phyloP scores from a whole-genome alignment of 2,329 filamentous ascomycete species.

The Bipolaris oryzae region DNA sequence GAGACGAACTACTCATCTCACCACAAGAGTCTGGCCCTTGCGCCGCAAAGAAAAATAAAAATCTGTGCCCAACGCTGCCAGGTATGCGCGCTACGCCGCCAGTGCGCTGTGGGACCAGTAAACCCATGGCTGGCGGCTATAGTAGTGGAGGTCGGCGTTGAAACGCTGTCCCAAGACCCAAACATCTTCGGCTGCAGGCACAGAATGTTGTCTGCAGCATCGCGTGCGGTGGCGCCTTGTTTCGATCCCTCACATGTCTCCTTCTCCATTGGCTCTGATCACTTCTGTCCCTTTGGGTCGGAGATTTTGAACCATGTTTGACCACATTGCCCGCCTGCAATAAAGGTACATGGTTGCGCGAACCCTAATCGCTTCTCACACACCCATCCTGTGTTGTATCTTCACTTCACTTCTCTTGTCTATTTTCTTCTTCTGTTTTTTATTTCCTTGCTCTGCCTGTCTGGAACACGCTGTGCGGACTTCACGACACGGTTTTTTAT shows the following conservation, averaged over 20 bases:
- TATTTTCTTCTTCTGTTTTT: slow-evolving; percentile 19
- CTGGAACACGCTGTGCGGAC: slow-evolving; percentile 21
- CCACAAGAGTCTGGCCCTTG: slow-evolving; percentile 13
- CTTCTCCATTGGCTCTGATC: slow-evolving; percentile 44
- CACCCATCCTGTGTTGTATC: slow-evolving; percentile 19
- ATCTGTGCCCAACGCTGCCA: slow-evolving; percentile 25
- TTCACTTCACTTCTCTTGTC: slow-evolving; percentile 22
- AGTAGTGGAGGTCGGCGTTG: slow-evolving; percentile 43
- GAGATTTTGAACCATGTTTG: slow-evolving; percentile 24
- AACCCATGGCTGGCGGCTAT: slow-evolving; percentile 43
- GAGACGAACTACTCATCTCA: slow-evolving; percentile 15
- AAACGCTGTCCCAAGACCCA: slow-evolving; percentile 45
- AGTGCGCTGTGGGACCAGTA: slow-evolving; percentile 31
- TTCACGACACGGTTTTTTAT: slow-evolving; percentile 25
- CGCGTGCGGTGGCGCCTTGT: slow-evolving; percentile 43
- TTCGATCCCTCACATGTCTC: slow-evolving; percentile 36
- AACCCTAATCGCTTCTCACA: slow-evolving; percentile 22
- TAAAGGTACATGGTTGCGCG: slow-evolving; percentile 37
- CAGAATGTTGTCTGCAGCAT: slow-evolving; percentile 41
- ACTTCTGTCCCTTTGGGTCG: slow-evolving; percentile 31
- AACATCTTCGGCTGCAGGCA: slow-evolving; percentile 41
- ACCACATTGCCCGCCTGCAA: slow-evolving; percentile 36
- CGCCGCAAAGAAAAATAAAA: slow-evolving; percentile 12
- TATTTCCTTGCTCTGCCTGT: slow-evolving; percentile 19
- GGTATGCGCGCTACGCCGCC: slow-evolving; percentile 34